Evolutionary conservation across 805 yeast genomes (phyloP), one percentile per base, ranked within the genome.

Genomic region (Saturnispora serradocipensis): DNA sequence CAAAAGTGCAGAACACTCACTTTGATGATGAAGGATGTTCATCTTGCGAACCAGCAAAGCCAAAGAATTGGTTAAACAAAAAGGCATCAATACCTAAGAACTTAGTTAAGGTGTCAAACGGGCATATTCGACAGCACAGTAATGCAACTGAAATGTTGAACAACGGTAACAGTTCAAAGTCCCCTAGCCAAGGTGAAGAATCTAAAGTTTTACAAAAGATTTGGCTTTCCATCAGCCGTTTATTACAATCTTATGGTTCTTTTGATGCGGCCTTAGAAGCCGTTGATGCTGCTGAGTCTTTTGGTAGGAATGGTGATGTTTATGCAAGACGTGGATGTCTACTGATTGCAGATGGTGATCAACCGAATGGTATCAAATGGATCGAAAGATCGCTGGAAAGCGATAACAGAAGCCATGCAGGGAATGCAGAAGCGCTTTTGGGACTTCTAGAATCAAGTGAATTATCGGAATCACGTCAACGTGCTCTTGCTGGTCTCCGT

Each of bases 201-300:
- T 67, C 69, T 45, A 63, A 58, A 24, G 59, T 80, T 9, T 61
- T 82, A 45, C 88, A 82, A 58, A 72, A 73, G 34, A 61, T 87
- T 24, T 89, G 97, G 96, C 63, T 89, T 47, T 79, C 88, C 78
- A 74, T 87, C 0, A 75, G 88, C 0, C 74, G 75, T 36, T 67
- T 88, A 27, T 88, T 87, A 61, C 68, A 77, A 58, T 76, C 77
- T 53, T 73, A 77, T 5, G 81, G 77, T 1, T 64, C 77, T 39
- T 56, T 68, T 1, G 73, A 70, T 2, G 95, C 88, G 49, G 80
- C 90, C 1, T 81, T 81, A 58, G 81, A 77, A 53, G 84, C 95
- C 45, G 74, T 88, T 4, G 73, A 75, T 7, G 96, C 88, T 64
- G 88, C 95, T n/a, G 34, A 22, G n/a, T 24, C 50, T 2, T 28